A percentile compares a stretch with the other conserved stretches of the same genome.
Conservation (phyloP, 441 rosid genomes). For the Manihot esculenta region DNA sequence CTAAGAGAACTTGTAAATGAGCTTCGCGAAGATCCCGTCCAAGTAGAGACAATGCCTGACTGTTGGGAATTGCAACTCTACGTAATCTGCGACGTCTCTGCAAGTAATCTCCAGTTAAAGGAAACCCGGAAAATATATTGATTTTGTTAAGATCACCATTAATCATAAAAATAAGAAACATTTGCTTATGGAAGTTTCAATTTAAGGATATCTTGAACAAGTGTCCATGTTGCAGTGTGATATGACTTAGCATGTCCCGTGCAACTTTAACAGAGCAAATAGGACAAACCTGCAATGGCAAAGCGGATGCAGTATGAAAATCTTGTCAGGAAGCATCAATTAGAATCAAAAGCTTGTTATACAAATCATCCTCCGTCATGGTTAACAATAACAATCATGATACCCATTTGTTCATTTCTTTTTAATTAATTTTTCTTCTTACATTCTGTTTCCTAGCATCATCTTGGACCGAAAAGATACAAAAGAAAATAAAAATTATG, state of each 20-base stretch:
- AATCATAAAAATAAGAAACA: neutral
- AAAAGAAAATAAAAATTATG: neutral
- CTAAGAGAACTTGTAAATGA: conserved; percentile 56
- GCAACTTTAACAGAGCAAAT: conserved; percentile 53
- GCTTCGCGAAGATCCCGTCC: conserved; percentile 63
- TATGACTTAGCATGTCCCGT: conserved; percentile 54
- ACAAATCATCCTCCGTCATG: conserved; percentile 3
- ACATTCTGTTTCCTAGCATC: neutral
- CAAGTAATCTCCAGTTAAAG: conserved; percentile 52
- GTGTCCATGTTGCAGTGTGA: conserved; percentile 56
- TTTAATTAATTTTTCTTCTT: neutral
- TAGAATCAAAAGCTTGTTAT: conserved; percentile 2
- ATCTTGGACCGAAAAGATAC: neutral
- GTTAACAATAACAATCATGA: neutral
- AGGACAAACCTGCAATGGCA: conserved; percentile 57
- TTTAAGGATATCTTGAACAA: conserved; percentile 61
- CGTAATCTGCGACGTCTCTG: conserved; percentile 61
- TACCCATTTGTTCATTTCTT: neutral
- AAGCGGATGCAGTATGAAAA: conserved; percentile 22
- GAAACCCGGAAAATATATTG: conserved; percentile 21
- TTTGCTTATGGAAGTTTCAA: conserved; percentile 10
- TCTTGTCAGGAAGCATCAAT: conserved; percentile 16
- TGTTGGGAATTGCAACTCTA: conserved; percentile 53
- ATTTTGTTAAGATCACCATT: conserved; percentile 4
- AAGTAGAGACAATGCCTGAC: conserved; percentile 49